Evolutionary conservation across 2,329 filamentous ascomycete species (phyloP), one percentile per base, ranked within the genome.

Genomic region (Ilyonectria robusta): DNA sequence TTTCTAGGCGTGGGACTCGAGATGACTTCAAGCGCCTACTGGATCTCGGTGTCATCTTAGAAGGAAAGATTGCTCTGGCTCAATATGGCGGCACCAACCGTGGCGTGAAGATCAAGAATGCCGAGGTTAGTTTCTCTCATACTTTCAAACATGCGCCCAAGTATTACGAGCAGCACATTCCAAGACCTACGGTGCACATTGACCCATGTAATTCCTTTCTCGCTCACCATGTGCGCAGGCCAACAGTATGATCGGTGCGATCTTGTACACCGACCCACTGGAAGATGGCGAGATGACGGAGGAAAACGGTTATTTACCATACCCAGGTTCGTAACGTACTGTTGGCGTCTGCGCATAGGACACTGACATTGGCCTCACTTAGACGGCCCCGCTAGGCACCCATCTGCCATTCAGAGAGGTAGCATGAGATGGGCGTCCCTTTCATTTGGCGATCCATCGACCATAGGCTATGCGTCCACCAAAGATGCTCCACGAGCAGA

Each of bases 401-500:
- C 70, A 1, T 72, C 70, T 1, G 23, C 68, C 3, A 72, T 72
- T 4, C 70, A 72, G 10, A 35, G 70, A 62, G 70, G 70, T 0
- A 72, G 70, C 37, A 72, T 69, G 0, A 57, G 70, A 2, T 72
- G 70, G 70, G 66, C 66, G 0, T 72, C 70, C 0, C 59, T 72
- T 7, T 72, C 70, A 2, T 72, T 72, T 10, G 70, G 70, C 0
- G 70, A 72, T 1, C 70, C 70, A 15, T 72, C 70, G 8, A 72
- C 70, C 7, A 54, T 72, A 10, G 70, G 70, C 17, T 72, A 72
- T n/a, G 59, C 70, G 0, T 72, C 70, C 1, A 66, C 42, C 47
- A 71, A 70, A n/a, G 61, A 69, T 17, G 63, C 70, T 4, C 68
- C 70, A 1, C 63, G 70, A 6, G 54, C 56, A 2, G 66, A 72